These are phyloP conservation scores for Jasminum sambac DNA, from an alignment of 257 asterid genomes.

Conservation along the genomic window DNA sequence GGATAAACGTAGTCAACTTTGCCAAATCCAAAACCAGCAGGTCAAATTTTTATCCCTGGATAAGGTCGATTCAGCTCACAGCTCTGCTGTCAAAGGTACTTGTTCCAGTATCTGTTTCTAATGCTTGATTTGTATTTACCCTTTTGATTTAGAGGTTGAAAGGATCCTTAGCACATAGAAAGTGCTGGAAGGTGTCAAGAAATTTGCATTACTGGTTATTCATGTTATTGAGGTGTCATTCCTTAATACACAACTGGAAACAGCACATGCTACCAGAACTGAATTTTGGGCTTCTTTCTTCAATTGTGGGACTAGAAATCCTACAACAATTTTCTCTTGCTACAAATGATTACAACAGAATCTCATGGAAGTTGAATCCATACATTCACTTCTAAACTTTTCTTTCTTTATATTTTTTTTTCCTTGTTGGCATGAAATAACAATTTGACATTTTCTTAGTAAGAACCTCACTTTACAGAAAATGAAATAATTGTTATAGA, in stretches of 20 bases:
- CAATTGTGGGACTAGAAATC: not conserved
- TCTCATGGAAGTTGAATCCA: not conserved
- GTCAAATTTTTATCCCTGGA: conserved; percentile 47
- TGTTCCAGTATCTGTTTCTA: not conserved
- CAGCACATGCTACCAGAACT: not conserved
- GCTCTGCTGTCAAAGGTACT: conserved; percentile 91
- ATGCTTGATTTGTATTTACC: not conserved
- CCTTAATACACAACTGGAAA: not conserved
- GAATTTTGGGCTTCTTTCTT: not conserved
- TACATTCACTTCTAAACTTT: not conserved
- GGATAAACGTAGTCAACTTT: conserved; percentile 26
- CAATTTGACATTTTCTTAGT: not conserved
- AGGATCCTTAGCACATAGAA: not conserved
- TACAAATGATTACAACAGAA: not conserved
- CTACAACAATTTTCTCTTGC: not conserved
- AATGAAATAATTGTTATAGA: not conserved
- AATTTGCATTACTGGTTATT: not conserved
- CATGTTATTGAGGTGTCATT: not conserved
- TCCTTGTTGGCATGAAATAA: not conserved
- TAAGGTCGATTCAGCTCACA: conserved; percentile 75
- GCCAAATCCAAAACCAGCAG: conserved; percentile 44
- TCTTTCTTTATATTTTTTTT: too few species aligned
- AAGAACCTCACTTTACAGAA: not conserved
- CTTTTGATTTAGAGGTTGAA: conserved; percentile 5
- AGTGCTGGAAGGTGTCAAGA: not conserved